These are phyloP conservation scores for Fonsecaea pugnacius DNA, from an alignment of 2,329 filamentous ascomycete species.

Conservation along the genomic window DNA sequence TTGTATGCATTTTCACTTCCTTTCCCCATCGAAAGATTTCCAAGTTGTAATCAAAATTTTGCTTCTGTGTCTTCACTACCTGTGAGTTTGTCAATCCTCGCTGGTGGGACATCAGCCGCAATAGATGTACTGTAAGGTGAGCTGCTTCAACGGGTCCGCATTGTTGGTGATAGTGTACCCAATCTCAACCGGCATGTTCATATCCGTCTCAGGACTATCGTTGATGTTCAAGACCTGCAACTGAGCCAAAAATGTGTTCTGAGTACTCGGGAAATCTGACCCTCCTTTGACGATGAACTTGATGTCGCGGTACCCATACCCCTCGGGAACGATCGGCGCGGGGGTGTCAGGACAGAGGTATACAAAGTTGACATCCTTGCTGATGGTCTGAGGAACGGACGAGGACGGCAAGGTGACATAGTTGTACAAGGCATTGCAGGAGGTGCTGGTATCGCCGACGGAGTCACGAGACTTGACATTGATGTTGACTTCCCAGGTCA, in stretches of 20 bases:
- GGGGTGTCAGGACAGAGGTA: conserved; percentile 11
- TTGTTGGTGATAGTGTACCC: not conserved
- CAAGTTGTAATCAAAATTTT: not conserved
- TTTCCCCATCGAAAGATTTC: not conserved
- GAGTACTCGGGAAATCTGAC: not conserved
- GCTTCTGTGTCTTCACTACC: not conserved
- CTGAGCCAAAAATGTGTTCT: not conserved
- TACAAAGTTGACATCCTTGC: conserved; percentile 11
- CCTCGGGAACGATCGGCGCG: not conserved
- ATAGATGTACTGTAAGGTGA: not conserved
- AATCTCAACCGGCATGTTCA: conserved; percentile 7
- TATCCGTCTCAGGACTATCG: not conserved
- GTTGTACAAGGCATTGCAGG: conserved; percentile 9
- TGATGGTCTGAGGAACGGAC: not conserved
- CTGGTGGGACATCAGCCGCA: not conserved
- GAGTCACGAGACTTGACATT: not conserved
- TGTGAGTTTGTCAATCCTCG: not conserved
- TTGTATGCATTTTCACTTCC: not conserved
- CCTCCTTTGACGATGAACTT: conserved; percentile 13
- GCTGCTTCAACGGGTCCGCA: not conserved
- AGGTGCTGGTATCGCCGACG: conserved; percentile 2
- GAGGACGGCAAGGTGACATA: conserved; percentile 10
- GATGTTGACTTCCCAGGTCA: conserved; percentile 16
- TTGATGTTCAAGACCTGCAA: conserved; percentile 5
- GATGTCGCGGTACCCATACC: conserved; percentile 9